Evolutionary conservation across 352 stramenopile species (phyloP).

Genomic region (Phytophthora crassamura): DNA sequence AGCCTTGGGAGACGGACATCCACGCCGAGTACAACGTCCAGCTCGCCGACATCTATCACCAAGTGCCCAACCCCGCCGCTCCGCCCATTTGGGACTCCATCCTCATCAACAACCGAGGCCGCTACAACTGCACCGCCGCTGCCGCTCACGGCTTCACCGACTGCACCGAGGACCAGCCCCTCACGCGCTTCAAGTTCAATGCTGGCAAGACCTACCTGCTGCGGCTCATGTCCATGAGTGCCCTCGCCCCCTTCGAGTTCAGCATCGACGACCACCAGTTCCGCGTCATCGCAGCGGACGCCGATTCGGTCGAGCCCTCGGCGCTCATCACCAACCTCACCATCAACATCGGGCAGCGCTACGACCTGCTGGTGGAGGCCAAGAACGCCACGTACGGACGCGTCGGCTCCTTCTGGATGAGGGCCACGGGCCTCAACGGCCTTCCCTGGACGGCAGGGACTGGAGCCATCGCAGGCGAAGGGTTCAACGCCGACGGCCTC

Average conservation of each 20-base stretch:
- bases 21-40: constrained; percentile 34
- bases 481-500: constrained; percentile 36
- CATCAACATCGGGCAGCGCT: constrained; percentile 37
- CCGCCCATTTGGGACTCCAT: constrained; percentile 33
- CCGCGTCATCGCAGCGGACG: constrained; percentile 32
- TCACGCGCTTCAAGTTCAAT: constrained; percentile 24
- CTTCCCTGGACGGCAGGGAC: constrained; percentile 28
- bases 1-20: constrained; percentile 27
- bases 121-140: constrained; percentile 34
- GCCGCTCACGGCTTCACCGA: constrained; percentile 2
- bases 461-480: background rate
- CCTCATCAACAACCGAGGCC: constrained; percentile 38
- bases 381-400: constrained; percentile 18
- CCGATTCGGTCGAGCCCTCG: constrained; percentile 22
- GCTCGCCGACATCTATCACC: constrained; percentile 40
- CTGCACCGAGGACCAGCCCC: constrained; percentile 23
- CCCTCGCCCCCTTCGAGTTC: constrained; percentile 35
- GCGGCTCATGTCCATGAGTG: constrained; percentile 31
- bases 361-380: constrained; percentile 31
- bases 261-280: constrained; percentile 43
- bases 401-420: constrained; percentile 34
- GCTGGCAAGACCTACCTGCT: constrained; percentile 33
- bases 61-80: background rate
- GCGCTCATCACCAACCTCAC: constrained; percentile 24
- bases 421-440: constrained; percentile 23